Percentiles rank a stretch among this genome's conserved stretches.
These are phyloP conservation scores for Serpula lacrymans DNA, from an alignment of 768 basidiomycete species.

Conservation along the genomic window DNA sequence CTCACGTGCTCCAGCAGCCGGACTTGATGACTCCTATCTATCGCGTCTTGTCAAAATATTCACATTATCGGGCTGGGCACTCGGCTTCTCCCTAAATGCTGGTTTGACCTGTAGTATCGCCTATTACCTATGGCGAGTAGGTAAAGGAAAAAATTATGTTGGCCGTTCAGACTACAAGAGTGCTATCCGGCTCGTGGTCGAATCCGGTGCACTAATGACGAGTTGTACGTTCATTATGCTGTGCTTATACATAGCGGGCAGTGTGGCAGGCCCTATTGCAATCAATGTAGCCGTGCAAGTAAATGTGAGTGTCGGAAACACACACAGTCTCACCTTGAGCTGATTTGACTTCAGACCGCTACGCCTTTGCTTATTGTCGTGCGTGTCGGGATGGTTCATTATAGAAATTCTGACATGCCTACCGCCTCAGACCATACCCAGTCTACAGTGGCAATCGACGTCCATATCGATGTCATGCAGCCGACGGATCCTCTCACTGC, in stretches of 20 bases:
- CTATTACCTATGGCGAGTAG: slow-evolving; percentile 10
- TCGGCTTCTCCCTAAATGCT: slow-evolving; percentile 12
- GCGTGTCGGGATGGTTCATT: no score
- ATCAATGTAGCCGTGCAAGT: slow-evolving; percentile 11
- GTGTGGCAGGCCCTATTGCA: slow-evolving; percentile 1
- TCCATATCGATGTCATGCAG: no score
- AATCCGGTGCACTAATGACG: slow-evolving; percentile 16
- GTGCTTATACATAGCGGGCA: slow-evolving; percentile 7
- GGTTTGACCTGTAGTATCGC: slow-evolving; percentile 13
- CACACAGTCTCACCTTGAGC: neutral
- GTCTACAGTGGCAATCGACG: no score
- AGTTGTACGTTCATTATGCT: slow-evolving; percentile 11
- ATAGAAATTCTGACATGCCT: no score
- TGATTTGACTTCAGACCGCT: slow-evolving; percentile 6
- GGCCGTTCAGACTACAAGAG: slow-evolving; percentile 6
- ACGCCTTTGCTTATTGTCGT: slow-evolving; percentile 15
- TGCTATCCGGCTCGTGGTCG: slow-evolving; percentile 15
- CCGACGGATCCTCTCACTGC: no score
- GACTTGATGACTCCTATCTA: no score
- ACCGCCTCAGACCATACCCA: no score
- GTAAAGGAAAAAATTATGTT: neutral
- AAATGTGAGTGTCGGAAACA: slow-evolving; percentile 13
- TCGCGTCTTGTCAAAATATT: slow-evolving; percentile 1
- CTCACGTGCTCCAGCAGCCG: no score
- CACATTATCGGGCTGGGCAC: slow-evolving; percentile 5